Percentiles rank a stretch among this genome's conserved stretches.
Conservation (phyloP, 2,329 filamentous ascomycete genomes). For the Aspergillus persii region DNA sequence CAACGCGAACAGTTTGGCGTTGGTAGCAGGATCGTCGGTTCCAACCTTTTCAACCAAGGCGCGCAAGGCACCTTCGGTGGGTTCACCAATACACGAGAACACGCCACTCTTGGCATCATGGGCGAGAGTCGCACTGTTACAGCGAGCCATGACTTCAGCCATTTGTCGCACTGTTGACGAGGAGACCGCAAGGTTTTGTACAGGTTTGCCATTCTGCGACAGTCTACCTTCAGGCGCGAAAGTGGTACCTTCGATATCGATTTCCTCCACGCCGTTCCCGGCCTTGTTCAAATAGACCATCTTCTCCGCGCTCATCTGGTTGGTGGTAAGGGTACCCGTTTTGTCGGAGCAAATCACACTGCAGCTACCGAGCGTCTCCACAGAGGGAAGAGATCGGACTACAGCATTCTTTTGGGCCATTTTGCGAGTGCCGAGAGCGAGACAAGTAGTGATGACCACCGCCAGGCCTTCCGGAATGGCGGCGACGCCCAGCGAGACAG, state of each 20-base stretch:
- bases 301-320: slow-evolving; percentile 98
- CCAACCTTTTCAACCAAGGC: slow-evolving; percentile 93
- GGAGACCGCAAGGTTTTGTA: slow-evolving; percentile 66
- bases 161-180: slow-evolving; percentile 81
- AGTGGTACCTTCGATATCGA: slow-evolving; percentile 88
- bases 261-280: slow-evolving; percentile 74
- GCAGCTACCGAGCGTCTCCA: slow-evolving; percentile 97
- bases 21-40: slow-evolving; percentile 65
- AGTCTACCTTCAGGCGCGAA: slow-evolving; percentile 82
- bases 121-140: slow-evolving; percentile 82
- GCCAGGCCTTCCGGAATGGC: slow-evolving; percentile 97
- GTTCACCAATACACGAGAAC: slow-evolving; percentile 85
- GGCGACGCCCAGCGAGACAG: slow-evolving; percentile 94
- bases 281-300: slow-evolving; percentile 76
- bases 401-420: slow-evolving; percentile 99
- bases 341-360: slow-evolving; percentile 99
- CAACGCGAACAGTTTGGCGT: slow-evolving; percentile 50
- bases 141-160: slow-evolving; percentile 67
- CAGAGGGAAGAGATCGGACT: slow-evolving; percentile 90
- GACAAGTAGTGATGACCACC: slow-evolving; percentile 97
- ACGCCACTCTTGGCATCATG: slow-evolving; percentile 73
- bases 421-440: slow-evolving; percentile 92
- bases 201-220: slow-evolving; percentile 63
- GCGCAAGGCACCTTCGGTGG: slow-evolving; percentile 89
- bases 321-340: slow-evolving; percentile 95